phyloP scores from a whole-genome alignment of 192 early-diverging fungal genomes.

The Coemansia sp. region DNA sequence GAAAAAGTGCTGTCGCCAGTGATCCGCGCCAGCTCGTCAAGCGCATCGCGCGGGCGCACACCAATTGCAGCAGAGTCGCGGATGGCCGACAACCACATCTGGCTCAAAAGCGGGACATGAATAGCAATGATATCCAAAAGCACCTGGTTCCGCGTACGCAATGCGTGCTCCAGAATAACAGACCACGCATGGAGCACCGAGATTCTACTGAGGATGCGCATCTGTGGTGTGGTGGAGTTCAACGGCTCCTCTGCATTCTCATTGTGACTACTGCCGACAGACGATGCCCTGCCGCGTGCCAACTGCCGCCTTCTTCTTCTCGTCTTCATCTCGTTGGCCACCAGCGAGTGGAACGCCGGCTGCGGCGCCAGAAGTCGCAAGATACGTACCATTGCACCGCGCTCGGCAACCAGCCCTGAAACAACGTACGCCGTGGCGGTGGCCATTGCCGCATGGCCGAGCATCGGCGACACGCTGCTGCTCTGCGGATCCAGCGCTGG shows the following conservation, averaged over 20 bases:
- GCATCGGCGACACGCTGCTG: neutral
- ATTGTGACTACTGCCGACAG: neutral
- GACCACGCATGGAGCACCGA: constrained; percentile 34
- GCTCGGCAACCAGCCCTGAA: constrained; percentile 33
- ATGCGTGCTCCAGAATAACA: constrained; percentile 10
- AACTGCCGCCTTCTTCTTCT: too few relatives aligned
- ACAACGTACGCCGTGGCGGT: constrained; percentile 33
- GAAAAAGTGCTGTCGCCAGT: neutral
- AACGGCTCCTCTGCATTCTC: neutral
- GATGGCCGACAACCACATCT: constrained; percentile 33
- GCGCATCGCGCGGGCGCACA: constrained; percentile 5
- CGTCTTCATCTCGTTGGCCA: neutral
- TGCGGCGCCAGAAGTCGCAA: constrained; percentile 44
- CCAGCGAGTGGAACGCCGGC: neutral
- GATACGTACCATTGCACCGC: constrained; percentile 19
- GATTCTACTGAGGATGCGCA: constrained; percentile 20
- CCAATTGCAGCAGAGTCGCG: constrained; percentile 37
- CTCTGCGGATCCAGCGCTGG: constrained; percentile 56
- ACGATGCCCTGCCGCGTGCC: neutral
- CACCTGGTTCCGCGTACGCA: neutral
- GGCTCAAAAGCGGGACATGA: constrained; percentile 27
- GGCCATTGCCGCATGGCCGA: constrained; percentile 22
- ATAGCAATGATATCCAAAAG: constrained; percentile 19
- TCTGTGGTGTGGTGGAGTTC: constrained; percentile 16
- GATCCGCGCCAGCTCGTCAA: neutral